Evolutionary conservation across 1,139 yeast genomes (phyloP), one percentile per base, ranked within the genome.

Genomic region (Pichia sp.): DNA sequence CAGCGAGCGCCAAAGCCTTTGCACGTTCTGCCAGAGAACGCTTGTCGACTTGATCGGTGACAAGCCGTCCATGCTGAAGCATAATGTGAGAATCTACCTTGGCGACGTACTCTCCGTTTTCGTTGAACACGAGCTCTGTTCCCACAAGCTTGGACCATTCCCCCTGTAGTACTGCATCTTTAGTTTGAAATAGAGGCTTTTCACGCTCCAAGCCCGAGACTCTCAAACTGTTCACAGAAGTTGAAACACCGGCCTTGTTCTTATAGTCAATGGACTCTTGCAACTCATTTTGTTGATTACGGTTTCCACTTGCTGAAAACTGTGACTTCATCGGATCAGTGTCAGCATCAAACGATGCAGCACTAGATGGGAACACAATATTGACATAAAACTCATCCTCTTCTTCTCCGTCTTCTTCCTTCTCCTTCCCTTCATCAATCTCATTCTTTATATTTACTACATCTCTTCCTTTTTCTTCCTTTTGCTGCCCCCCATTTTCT

Each of bases 91-190:
- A 54, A 28, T 53, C 55, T 4, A 57, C 56, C n/a, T 52, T 51
- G 10, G 60, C 53, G 42, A 75, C 56, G 34, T 68, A 62, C 38
- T 74, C 72, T 0, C 81, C 83, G 49, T 71, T 67, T 46, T 76
- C 82, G 51, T 76, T 75, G 52, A 74, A 71, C 1, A 75, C 62
- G 46, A 91, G 63, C 54, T 89, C 96, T 0, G 95, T 83, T 0
- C 98, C 98, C 1, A 85, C 79, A 11, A 85, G 62, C 45, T 74
- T 74, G 37, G 73, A 69, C 96, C 97, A 91, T 30, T 69, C 66
- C 1, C 95, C 93, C 55, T 78, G 77, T 57, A 78, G 84, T 3
- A 85, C 64, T 15, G 65, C 66, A 40, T 72, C 69, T 31, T 79
- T 79, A 9, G 77, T 61, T 49, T 72, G 71, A 32, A 79, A 64